Percentiles rank a stretch among this genome's conserved stretches.
These are phyloP conservation scores for Sporisorium scitamineum DNA, from an alignment of 1,284 basidiomycete species.

Conservation along the genomic window DNA sequence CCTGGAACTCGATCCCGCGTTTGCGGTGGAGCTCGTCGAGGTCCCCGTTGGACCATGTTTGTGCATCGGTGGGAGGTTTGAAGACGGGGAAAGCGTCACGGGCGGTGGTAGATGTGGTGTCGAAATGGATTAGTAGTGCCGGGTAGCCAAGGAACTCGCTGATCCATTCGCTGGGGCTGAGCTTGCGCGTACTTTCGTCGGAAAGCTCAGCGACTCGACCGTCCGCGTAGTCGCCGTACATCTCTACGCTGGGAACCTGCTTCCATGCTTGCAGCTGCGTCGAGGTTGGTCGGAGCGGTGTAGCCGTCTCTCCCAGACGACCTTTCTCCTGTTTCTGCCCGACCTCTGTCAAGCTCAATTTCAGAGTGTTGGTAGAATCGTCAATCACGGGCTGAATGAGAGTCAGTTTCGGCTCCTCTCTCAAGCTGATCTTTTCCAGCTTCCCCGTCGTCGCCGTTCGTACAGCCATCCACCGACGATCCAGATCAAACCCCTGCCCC, in stretches of 20 bases:
- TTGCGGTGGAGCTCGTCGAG: constrained; percentile 25
- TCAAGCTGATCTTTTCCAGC: constrained; percentile 35
- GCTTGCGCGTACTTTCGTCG: not conserved
- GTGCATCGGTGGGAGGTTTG: constrained; percentile 40
- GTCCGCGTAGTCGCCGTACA: constrained; percentile 58
- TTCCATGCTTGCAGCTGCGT: constrained; percentile 23
- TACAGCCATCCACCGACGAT: constrained; percentile 59
- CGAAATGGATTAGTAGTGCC: constrained; percentile 55
- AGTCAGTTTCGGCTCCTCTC: constrained; percentile 52
- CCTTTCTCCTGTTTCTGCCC: constrained; percentile 2
- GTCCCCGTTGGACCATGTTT: constrained; percentile 1
- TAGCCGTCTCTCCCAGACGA: constrained; percentile 22
- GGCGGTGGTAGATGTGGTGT: constrained; percentile 21
- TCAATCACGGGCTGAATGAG: constrained; percentile 47
- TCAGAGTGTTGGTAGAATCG: constrained; percentile 9
- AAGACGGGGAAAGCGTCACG: constrained; percentile 56
- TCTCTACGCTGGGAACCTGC: constrained; percentile 25
- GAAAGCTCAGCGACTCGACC: constrained; percentile 34
- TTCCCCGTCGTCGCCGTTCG: constrained; percentile 5
- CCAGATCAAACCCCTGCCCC: constrained; percentile 53
- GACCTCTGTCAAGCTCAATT: constrained; percentile 18
- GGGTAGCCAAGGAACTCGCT: constrained; percentile 55
- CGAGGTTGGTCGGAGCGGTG: constrained; percentile 22
- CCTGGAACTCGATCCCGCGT: constrained; percentile 56
- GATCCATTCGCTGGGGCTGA: constrained; percentile 51